Percentiles rank a stretch among this genome's conserved stretches.
Conservation (phyloP, 2,329 filamentous ascomycete genomes). For the Paramyrothecium roridum region DNA sequence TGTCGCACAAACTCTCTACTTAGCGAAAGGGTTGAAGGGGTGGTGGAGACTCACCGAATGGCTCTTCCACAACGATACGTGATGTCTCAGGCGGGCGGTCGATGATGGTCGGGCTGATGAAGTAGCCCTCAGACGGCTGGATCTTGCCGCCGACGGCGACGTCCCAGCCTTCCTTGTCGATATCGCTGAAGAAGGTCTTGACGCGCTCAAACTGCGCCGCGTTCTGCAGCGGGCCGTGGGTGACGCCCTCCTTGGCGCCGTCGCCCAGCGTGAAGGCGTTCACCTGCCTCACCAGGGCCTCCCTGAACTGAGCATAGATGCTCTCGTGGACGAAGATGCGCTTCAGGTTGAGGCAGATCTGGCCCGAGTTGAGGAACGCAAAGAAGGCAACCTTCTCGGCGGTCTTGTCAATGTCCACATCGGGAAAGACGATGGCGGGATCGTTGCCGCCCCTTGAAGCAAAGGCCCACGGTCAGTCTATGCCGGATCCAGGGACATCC, state of each 20-base stretch:
- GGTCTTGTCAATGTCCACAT: slow-evolving; percentile 46
- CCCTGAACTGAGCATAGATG: slow-evolving; percentile 54
- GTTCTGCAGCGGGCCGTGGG: slow-evolving; percentile 62
- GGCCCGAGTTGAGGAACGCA: slow-evolving; percentile 56
- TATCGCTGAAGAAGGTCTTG: slow-evolving; percentile 43
- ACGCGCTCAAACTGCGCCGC: slow-evolving; percentile 60
- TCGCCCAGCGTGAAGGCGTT: slow-evolving; percentile 45
- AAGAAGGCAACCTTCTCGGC: slow-evolving; percentile 41
- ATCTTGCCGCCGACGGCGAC: slow-evolving; percentile 32
- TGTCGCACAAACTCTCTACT: too few relatives aligned
- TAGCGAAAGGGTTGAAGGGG: neutral
- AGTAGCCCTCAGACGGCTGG: slow-evolving; percentile 43
- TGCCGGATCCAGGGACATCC: too few relatives aligned
- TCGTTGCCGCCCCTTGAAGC: slow-evolving; percentile 50
- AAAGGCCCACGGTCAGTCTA: too few relatives aligned
- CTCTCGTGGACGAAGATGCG: slow-evolving; percentile 59
- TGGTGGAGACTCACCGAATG: slow-evolving; percentile 28
- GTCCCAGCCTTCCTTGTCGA: slow-evolving; percentile 37
- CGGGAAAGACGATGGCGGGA: slow-evolving; percentile 54
- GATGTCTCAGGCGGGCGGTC: slow-evolving; percentile 56
- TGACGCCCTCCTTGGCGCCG: slow-evolving; percentile 24
- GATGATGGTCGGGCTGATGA: slow-evolving; percentile 56
- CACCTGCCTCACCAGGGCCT: slow-evolving; percentile 26
- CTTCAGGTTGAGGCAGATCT: slow-evolving; percentile 42
- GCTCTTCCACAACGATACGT: slow-evolving; percentile 53